Conservation (phyloP, 2,329 filamentous ascomycete genomes). For the Sclerotinia borealis region DNA sequence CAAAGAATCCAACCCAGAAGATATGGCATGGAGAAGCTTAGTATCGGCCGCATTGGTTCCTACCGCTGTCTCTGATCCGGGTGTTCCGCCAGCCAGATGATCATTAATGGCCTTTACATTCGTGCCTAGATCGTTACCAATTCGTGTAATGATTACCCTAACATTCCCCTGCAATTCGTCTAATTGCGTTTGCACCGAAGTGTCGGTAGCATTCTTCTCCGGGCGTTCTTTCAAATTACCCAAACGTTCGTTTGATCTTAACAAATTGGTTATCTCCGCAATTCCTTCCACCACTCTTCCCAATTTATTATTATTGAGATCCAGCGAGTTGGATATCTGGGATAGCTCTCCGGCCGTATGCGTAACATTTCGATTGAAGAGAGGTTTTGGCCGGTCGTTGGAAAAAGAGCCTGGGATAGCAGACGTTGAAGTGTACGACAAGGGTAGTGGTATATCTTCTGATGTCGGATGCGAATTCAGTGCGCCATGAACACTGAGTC, state of each 20-base stretch:
- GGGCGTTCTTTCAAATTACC: conserved; percentile 20
- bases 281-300: conserved; percentile 21
- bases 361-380: conserved; percentile 11
- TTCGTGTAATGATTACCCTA: conserved; percentile 22
- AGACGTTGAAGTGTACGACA: neutral
- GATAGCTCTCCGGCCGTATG: conserved; percentile 22
- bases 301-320: conserved; percentile 24
- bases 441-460: neutral
- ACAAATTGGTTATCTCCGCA: conserved; percentile 19
- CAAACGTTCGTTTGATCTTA: conserved; percentile 19
- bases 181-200: conserved; percentile 28
- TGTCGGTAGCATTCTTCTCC: conserved; percentile 24
- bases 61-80: neutral
- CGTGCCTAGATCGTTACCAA: conserved; percentile 24
- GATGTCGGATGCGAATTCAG: neutral
- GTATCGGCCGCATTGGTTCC: conserved; percentile 21
- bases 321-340: conserved; percentile 24
- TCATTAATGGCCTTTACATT: conserved; percentile 25
- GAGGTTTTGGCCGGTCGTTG: neutral
- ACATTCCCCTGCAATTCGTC: conserved; percentile 30
- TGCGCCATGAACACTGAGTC: neutral
- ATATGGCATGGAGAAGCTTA: conserved; percentile 22
- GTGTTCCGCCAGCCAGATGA: conserved; percentile 5
- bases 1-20: conserved; percentile 19
- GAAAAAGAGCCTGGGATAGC: neutral